Percentiles rank a stretch among this genome's conserved stretches.
These are phyloP conservation scores for Rhododendron vialii DNA, from an alignment of 148 eudicot species.

Conservation along the genomic window DNA sequence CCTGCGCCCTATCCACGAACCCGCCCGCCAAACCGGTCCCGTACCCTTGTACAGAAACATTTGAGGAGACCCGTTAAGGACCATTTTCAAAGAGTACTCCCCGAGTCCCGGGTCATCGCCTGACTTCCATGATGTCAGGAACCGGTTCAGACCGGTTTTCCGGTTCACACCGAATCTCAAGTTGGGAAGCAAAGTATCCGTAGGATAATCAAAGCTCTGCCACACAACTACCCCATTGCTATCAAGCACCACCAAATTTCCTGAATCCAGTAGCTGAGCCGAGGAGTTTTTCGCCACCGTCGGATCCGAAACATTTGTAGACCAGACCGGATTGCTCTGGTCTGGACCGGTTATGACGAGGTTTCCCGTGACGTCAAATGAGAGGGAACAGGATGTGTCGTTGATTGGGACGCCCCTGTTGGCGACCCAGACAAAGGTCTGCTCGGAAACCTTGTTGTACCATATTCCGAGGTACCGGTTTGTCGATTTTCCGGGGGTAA, in stretches of 20 bases:
- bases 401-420: conserved; percentile 42
- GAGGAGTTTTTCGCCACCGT: background rate
- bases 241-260: conserved; percentile 32
- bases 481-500: conserved; percentile 13
- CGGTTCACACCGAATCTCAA: no score
- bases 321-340: conserved; percentile 26
- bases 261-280: conserved; percentile 25
- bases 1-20: no score
- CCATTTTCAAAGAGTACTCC: no score
- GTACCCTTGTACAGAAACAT: no score
- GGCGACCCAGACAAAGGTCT: conserved; percentile 55
- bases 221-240: conserved; percentile 15
- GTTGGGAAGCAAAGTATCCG: no score
- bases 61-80: no score
- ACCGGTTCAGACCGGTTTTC: no score
- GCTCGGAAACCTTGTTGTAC: conserved; percentile 29
- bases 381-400: conserved; percentile 18
- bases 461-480: conserved; percentile 22
- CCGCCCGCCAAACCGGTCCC: no score
- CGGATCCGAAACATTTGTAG: conserved; percentile 16
- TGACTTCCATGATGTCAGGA: no score
- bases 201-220: conserved; percentile 25
- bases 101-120: no score
- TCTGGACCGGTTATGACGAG: conserved; percentile 7
- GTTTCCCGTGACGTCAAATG: conserved; percentile 20